Base-by-base conservation (phyloP, 2,329 filamentous ascomycete species). In the Claviceps sorghi region DNA sequence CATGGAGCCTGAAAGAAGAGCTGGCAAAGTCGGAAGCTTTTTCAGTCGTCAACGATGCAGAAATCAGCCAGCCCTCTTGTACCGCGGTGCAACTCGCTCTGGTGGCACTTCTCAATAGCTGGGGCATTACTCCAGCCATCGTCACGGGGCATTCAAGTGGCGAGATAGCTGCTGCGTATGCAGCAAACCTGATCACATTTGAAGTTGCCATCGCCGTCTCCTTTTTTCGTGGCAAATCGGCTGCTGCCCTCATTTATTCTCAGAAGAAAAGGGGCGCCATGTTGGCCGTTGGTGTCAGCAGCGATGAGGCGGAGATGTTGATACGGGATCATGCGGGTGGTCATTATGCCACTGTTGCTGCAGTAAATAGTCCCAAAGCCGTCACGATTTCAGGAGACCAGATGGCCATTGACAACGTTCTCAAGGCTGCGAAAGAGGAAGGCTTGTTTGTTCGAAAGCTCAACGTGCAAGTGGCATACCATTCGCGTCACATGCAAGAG, bases 1-100 rank as follows among this genome's bases (percentile, higher is more conserved):
- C 49, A 11, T 65, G 63, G 59, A 58, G 55, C 19, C 48, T 64
- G 29, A 52, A 56, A 22, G 60, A 62, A 6, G 64, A 66, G 54
- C 58, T 67, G 2, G 26, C 32, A 7, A 54, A 59, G 17, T 51
- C 51, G 1, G 49, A 50, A 13, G 54, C 50, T 1, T 19, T 38
- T 11, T 53, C 54, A 17, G 45, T 48, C 19, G 34, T 57, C 10
- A 26, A 48, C 6, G 53, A 56, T 15, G 55, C 59, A 5, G 54
- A 55, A 42, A 55, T 59, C 43, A 55, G 54, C 1, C 67, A 71
- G 50, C 63, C 69, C 9, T 50, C 64, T 2, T 70, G 65, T 50
- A 70, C 67, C 13, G 64, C 65, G 1, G 32, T 71, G 5, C 69
- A 71, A 52, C 53, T 72, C n/a, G 67, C 56, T 26, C 53, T 71